Base-by-base conservation (phyloP, 1,139 yeast genomes). In the Sugiyamaella xylanicola region DNA sequence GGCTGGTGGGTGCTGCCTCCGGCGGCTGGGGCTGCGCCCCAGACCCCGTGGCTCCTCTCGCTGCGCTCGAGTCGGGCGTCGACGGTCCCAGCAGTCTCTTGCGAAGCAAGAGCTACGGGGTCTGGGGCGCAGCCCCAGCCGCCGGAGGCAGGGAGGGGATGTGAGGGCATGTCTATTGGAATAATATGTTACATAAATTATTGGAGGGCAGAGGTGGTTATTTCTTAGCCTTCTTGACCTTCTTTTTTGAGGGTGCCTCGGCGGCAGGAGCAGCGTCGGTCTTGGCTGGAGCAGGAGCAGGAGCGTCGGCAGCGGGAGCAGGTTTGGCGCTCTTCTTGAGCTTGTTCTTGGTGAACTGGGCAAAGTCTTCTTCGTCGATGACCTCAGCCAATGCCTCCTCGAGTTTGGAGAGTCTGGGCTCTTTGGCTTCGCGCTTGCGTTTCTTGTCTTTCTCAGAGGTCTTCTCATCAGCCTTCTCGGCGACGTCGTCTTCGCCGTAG, bases 351-450 rank as follows among this genome's bases (percentile, higher is more conserved):
- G 73, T 65, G 61, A 72, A 45, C 43, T 71, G 63, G 41, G 72
- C 71, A 52, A 75, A 60, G 49, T 85, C 87, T 8, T 76, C 78
- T 59, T 87, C 91, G 61, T 85, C 85, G 55, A 87, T 87, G 70
- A 91, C 82, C 74, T 90, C 96, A 68, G 87, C 79, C 74, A 91
- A 81, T 48, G 90, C 89, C 68, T 79, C 80, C 66, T 89, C 95
- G 72, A 87, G 87, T 27, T 80, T 76, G 53, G 87, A 76, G 55
- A 84, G 75, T 60, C 76, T 77, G 55, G 71, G 69, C 44, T 75
- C 61, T 55, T 71, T 75, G 54, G 74, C 72, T 45, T 71, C 68
- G 37, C 66, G 60, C 58, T 65, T 72, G 42, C 73, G 75, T 50
- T 76, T 74, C 36, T 70, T 65, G 51, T 67, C 72, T 27, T 62